Base-by-base conservation (phyloP, 2,329 filamentous ascomycete species). In the Fusarium musae region DNA sequence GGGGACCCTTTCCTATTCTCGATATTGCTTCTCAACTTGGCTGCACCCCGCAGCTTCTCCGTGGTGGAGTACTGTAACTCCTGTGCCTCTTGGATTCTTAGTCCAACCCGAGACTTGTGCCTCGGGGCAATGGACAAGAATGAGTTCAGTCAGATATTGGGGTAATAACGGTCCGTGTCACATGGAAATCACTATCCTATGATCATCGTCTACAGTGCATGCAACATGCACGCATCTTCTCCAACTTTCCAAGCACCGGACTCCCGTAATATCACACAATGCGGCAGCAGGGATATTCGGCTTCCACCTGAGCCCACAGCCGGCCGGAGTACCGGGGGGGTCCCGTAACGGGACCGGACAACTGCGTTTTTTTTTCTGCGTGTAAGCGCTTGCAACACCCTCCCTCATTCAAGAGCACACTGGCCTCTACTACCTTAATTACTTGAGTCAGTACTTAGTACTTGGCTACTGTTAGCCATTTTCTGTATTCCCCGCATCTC, bases 11-110 rank as follows among this genome's bases (percentile, higher is more conserved):
- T 40, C 37, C 32, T 66, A 54, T 61, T 26, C 47, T 56, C n/a
- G 54, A 61, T 50, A 36, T 47, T 70, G 36, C 19, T 71, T 36
- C 23, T 42, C 44, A 43, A 66, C 60, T 66, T 66, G 52, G 62
- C 71, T 71, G 63, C 72, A 74, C 74, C 75, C 75, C 74, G 65
- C 75, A 76, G 75, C 59, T 49, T 69, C 44, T 66, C 66, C 61
- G 57, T 58, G 66, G 66, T 74, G 66, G 70, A 73, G 69, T 44
- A n/a, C 7, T 7, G 13, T 28, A 62, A 63, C 44, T 53, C 52
- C 59, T 58, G 44, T 62, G 66, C 59, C 66, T 44, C 56, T 67
- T 6, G 4, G 21, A 21, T 52, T 49, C 44, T 36, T 59, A 16
- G 50, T 54, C 34, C 39, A 57, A 57, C 54, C 60, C 46, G 58